Base-by-base conservation (phyloP, 768 basidiomycete genomes). In the Royoungia palumana region DNA sequence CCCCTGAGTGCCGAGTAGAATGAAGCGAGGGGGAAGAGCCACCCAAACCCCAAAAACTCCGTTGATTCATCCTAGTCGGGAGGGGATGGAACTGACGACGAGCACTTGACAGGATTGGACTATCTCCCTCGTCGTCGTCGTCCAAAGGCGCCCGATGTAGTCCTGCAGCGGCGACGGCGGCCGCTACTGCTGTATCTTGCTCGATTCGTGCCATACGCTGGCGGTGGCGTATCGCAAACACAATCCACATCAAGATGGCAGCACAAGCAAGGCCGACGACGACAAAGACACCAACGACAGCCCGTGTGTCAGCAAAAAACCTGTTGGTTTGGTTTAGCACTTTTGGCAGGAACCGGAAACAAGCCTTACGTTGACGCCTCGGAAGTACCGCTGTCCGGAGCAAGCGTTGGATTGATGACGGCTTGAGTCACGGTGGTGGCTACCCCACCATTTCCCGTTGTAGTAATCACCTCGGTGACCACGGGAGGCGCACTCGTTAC, bases 201-300 rank as follows among this genome's bases (percentile, higher is more conserved):
- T 87, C 87, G n/a, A 84, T 64, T 41, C 75, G 72, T 28, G 69
- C 75, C 35, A 75, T 80, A 27, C 82, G 75, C 39, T 83, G 77
- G 51, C 83, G 79, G 41, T 85, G 78, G 21, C 82, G 81, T 46
- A 87, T 63, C 43, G 80, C 84, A 62, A 89, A 88, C 55, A 87
- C 67, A 47, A 85, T 73, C 77, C 81, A 89, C 41, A 89, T 72
- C 35, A 82, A 59, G 46, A 81, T 89, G 41, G 76, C 81, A 19
- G 79, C 83, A 24, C 71, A 82, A 4, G 89, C 85, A 17, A 98
- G 75, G 24, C 93, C 94, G 16, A 94, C 89, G 14, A 93, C 82
- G 34, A 91, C 81, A 59, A 96, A 98, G 8, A 93, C 89, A 38
- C 89, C 95, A 1, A 87, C 87, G 4, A 97, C 93, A 11, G 93